phyloP scores from a whole-genome alignment of 2,329 filamentous ascomycete species.

The Colletotrichum spinosum region DNA sequence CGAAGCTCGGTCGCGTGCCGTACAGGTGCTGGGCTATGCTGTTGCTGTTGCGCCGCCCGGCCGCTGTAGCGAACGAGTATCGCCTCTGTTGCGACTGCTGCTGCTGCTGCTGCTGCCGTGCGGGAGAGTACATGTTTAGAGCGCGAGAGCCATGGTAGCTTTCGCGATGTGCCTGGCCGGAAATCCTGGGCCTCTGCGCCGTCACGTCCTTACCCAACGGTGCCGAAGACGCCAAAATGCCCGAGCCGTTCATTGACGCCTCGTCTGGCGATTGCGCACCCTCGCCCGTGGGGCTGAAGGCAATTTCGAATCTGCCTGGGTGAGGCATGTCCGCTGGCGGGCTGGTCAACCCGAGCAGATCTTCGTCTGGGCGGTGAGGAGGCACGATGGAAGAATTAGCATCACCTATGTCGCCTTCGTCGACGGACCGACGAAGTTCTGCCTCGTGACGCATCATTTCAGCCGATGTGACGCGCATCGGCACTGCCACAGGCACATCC shows the following conservation, averaged over 20 bases:
- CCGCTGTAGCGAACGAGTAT: constrained; percentile 65
- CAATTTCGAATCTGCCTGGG: constrained; percentile 79
- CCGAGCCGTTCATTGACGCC: constrained; percentile 35
- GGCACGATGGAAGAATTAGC: constrained; percentile 49
- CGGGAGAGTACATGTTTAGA: constrained; percentile 58
- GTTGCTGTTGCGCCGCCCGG: constrained; percentile 59
- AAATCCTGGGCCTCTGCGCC: constrained; percentile 29
- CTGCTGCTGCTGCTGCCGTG: constrained; percentile 54
- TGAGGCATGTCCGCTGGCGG: constrained; percentile 76
- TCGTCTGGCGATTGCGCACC: constrained; percentile 54
- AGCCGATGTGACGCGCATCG: constrained; percentile 85
- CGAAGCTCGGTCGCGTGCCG: constrained; percentile 44
- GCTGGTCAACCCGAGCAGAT: constrained; percentile 76
- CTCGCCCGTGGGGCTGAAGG: constrained; percentile 58
- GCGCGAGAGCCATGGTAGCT: constrained; percentile 54
- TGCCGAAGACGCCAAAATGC: constrained; percentile 24
- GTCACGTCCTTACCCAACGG: constrained; percentile 24
- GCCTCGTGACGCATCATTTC: constrained; percentile 74
- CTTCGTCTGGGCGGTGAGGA: constrained; percentile 56
- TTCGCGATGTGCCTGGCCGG: constrained; percentile 29
- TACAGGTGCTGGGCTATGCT: constrained; percentile 66
- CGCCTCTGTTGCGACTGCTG: constrained; percentile 53
- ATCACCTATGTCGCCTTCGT: constrained; percentile 90
- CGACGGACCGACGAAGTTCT: constrained; percentile 56
- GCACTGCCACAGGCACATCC: constrained; percentile 93